Evolutionary conservation across 2,329 filamentous ascomycete genomes (phyloP).

Genomic region (Stagonosporopsis vannaccii): DNA sequence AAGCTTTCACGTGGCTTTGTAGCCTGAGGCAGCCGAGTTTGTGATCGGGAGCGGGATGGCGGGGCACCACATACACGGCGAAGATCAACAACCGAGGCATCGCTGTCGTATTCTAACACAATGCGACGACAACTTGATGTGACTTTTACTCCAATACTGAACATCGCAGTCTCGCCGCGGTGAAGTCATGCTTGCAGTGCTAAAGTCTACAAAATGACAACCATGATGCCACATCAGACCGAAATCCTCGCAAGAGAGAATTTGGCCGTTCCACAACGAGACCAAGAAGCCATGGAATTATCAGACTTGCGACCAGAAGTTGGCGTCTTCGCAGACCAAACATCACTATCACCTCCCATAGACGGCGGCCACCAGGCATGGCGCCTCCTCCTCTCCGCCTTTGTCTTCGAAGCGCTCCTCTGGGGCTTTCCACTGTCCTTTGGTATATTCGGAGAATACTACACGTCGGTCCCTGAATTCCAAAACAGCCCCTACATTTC

Average conservation of each 20-base stretch:
- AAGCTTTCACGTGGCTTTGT: slow-evolving; percentile 3
- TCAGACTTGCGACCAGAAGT: not conserved
- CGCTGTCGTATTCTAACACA: not conserved
- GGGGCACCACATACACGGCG: not conserved
- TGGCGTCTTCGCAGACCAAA: slow-evolving; percentile 1
- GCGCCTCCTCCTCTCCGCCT: slow-evolving; percentile 59
- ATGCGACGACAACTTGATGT: not conserved
- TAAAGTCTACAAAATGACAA: not conserved
- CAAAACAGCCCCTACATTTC: slow-evolving; percentile 21
- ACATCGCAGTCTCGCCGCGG: not conserved
- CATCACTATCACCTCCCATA: slow-evolving; percentile 13
- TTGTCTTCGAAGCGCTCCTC: slow-evolving; percentile 59
- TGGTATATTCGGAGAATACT: slow-evolving; percentile 36
- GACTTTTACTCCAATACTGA: not conserved
- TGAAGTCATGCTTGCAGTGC: not conserved
- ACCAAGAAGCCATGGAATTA: not conserved
- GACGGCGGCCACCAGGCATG: slow-evolving; percentile 49
- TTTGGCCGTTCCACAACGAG: not conserved
- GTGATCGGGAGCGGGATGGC: not conserved
- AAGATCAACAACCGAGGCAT: slow-evolving; percentile 15
- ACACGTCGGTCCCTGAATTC: slow-evolving; percentile 22
- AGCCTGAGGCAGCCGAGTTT: not conserved
- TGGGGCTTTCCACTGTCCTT: slow-evolving; percentile 33
- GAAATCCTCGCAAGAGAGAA: not conserved
- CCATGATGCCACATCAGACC: not conserved